phyloP scores from a whole-genome alignment of 2,329 filamentous ascomycete genomes.

The Stemphylium lycopersici region DNA sequence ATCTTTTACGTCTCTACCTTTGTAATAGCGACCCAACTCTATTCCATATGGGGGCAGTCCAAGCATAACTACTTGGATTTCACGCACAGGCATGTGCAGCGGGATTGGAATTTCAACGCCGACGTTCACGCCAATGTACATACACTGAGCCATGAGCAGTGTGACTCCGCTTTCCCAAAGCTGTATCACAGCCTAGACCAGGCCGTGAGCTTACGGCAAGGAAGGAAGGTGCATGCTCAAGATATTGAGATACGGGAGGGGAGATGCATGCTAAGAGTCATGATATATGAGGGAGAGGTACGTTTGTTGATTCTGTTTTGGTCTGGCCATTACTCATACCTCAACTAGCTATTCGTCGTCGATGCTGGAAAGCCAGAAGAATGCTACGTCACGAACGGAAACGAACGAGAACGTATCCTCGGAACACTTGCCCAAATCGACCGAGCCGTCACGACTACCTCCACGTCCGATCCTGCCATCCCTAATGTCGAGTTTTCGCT shows the following conservation, averaged over 20 bases:
- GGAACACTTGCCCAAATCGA: slow-evolving; percentile 44
- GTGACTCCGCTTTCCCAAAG: slow-evolving; percentile 41
- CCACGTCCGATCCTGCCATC: slow-evolving; percentile 33
- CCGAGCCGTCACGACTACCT: slow-evolving; percentile 35
- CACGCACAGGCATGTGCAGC: slow-evolving; percentile 2
- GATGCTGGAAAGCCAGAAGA: slow-evolving; percentile 39
- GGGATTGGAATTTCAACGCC: slow-evolving; percentile 34
- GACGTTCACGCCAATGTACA: slow-evolving; percentile 42
- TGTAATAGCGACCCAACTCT: slow-evolving; percentile 37
- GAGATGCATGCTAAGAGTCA: slow-evolving; percentile 41
- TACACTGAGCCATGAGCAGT: slow-evolving; percentile 41
- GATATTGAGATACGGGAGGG: slow-evolving; percentile 39
- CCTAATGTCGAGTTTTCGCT: slow-evolving; percentile 43
- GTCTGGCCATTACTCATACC: slow-evolving; percentile 9
- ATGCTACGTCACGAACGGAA: slow-evolving; percentile 43
- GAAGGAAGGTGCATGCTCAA: slow-evolving; percentile 33
- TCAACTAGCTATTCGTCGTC: slow-evolving; percentile 37
- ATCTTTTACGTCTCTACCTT: slow-evolving; percentile 40
- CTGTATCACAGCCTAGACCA: slow-evolving; percentile 40
- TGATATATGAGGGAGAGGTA: slow-evolving; percentile 43
- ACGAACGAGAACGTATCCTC: slow-evolving; percentile 44
- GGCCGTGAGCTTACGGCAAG: slow-evolving; percentile 30
- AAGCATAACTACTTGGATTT: slow-evolving; percentile 22
- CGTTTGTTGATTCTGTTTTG: background rate
- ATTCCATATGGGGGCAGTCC: slow-evolving; percentile 38